Evolutionary conservation across 768 basidiomycete genomes (phyloP), one percentile per base, ranked within the genome.

Genomic region (Xerocomus spinulosus): DNA sequence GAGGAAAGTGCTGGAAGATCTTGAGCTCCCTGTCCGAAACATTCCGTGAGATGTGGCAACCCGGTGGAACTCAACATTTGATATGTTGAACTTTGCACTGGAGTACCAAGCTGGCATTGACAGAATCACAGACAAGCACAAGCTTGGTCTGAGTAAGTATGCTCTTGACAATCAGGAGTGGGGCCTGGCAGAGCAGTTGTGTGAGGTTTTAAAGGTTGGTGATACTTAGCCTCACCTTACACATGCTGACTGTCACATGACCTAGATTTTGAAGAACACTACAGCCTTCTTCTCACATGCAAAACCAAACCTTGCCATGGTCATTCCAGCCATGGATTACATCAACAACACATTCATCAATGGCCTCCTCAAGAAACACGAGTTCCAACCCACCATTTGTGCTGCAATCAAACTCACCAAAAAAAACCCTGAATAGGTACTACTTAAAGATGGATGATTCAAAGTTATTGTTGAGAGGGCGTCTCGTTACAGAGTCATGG

Each of bases 151-250:
- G 7, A 49, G 52, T 3, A 39, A 51, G 28, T 70, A 58, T 44
- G 60, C 65, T 42, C 52, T 71, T 23, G 34, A 24, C 1, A n/a
- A 48, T 10, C 38, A 39, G 1, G 67, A 75, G 42, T 75, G 73
- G 73, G 33, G 17, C 1, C 50, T 73, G 9, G 52, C 62, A 1
- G 39, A 48, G 9, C 57, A 75, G 48, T 50, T 77, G 7, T 17
- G 46, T 0, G 56, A 61, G 4, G 9, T 36, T 5, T 20, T 36
- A 5, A 36, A 36, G 35, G 35, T 36, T 9, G 15, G 30, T 30
- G 30, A 28, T 6, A 6, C 26, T 28, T 10, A 6, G 6, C 5
- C 30, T 14, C 15, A 12, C 10, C 30, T 30, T 34, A 17, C 15
- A 17, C 32, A 34, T 9, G 17, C 17, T 34, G n/a, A 34, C 17